These are phyloP conservation scores for Ustilago shanxiensis DNA, from an alignment of 1,284 basidiomycete genomes.

Conservation along the genomic window DNA sequence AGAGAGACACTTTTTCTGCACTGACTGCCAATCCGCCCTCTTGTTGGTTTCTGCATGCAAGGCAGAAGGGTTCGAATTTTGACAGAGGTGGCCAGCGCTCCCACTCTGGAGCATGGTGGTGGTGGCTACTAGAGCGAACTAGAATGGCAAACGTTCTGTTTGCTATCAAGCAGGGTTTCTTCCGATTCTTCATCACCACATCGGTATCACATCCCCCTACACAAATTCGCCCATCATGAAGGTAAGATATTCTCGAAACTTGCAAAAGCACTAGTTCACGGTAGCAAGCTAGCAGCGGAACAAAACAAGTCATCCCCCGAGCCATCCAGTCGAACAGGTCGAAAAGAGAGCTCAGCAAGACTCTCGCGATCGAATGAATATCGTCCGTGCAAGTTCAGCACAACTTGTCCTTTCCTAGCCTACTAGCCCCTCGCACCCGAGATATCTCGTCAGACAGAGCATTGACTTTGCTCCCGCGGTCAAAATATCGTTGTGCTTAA, in stretches of 20 bases:
- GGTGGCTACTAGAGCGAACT: background rate
- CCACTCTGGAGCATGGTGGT: background rate
- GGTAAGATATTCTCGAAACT: constrained; percentile 21
- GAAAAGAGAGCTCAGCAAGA: background rate
- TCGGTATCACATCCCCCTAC: constrained; percentile 33
- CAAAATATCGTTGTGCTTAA: too few species aligned
- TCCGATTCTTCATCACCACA: constrained; percentile 31
- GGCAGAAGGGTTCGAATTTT: constrained; percentile 10
- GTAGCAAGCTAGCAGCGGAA: background rate
- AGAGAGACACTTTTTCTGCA: background rate
- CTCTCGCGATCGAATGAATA: background rate
- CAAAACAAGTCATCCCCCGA: background rate
- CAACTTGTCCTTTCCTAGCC: background rate
- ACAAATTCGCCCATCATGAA: constrained; percentile 35
- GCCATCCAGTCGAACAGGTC: background rate
- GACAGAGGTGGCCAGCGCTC: background rate
- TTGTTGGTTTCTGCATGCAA: background rate
- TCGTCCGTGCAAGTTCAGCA: background rate
- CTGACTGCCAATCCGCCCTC: background rate
- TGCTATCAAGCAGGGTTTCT: background rate
- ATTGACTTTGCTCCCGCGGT: too few species aligned
- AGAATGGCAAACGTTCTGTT: background rate
- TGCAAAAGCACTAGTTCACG: background rate
- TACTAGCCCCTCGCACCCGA: too few species aligned
- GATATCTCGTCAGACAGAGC: background rate